Evolutionary conservation across 1,284 basidiomycete genomes (phyloP), one percentile per base, ranked within the genome.

Genomic region (Ustilago loliicola): DNA sequence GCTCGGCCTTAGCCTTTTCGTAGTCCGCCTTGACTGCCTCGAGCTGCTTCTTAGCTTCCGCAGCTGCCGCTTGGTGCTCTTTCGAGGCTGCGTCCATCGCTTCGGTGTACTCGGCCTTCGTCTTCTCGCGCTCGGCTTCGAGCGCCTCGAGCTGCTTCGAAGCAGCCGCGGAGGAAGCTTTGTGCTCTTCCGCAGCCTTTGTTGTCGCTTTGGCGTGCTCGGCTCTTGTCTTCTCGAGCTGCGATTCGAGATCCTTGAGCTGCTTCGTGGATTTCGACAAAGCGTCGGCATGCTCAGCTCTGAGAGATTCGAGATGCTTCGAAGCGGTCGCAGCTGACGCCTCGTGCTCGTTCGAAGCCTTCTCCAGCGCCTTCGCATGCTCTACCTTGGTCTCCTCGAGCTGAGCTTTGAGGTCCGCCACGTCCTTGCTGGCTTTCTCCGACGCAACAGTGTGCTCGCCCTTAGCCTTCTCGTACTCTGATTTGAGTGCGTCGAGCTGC

Each of bases 391-490:
- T 34, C 21, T 55, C 57, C 47, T 72, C 61, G 48, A 73, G 65
- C 50, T 69, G 50, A 8, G 66, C 48, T 32, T 53, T 58, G 34
- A 66, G 55, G 10, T 48, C 56, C 9, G 58, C 56, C 5, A 72
- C 13, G 30, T 72, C 34, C n/a, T 61, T 38, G 21, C 40, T 17
- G 9, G 63, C 42, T 27, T 61, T 30, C 15, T 32, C 55, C 21
- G n/a, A 29, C 15, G 45, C 52, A 61, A 38, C n/a, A 10, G 66
- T 32, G 25, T 60, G 53, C 29, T 73, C 50, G 6, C 48, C 65
- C 23, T 80, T 57, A 10, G 40, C 45, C n/a, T 53, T 55, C 42
- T 68, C 53, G 55, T 74, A 66, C 57, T 80, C 58, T 11, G 59
- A 36, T 34, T 34, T 53, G 32, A 50, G 9, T 29, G 45, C 25